phyloP scores from a whole-genome alignment of 208 protist species.

The Crithidia fasciculata region DNA sequence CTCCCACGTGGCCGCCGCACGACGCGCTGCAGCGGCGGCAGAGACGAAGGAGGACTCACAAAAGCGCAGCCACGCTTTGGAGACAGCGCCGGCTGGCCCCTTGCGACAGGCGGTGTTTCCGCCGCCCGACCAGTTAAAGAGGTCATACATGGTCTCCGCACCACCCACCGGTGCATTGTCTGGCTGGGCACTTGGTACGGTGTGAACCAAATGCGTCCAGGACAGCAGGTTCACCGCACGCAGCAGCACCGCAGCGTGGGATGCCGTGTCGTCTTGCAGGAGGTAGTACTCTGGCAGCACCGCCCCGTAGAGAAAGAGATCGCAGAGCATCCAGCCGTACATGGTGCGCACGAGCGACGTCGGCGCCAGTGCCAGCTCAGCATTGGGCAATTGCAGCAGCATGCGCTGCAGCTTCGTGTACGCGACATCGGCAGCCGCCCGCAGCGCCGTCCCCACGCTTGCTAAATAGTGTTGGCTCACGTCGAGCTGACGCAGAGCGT shows the following conservation, averaged over 20 bases:
- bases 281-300: conserved; percentile 79
- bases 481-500: conserved; percentile 12
- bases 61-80: conserved; percentile 44
- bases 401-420: conserved; percentile 46
- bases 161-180: background rate
- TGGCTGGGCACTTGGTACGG: background rate
- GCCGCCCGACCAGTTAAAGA: conserved; percentile 61
- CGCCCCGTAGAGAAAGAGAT: conserved; percentile 43
- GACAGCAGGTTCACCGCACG: conserved; percentile 55
- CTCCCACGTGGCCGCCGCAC: conserved; percentile 68
- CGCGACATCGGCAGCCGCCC: conserved; percentile 32
- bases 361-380: conserved; percentile 30
- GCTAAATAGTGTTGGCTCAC: conserved; percentile 6
- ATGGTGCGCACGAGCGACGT: conserved; percentile 38
- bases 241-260: conserved; percentile 56
- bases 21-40: conserved; percentile 20
- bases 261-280: conserved; percentile 35
- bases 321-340: conserved; percentile 35
- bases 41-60: conserved; percentile 62
- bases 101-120: conserved; percentile 19
- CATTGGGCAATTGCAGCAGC: conserved; percentile 30
- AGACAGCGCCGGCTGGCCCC: conserved; percentile 10
- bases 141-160: conserved; percentile 9
- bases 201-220: conserved; percentile 32
- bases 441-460: conserved; percentile 7